Conservation (phyloP, 75 land plant species). For the Ceratopteris richardii region DNA sequence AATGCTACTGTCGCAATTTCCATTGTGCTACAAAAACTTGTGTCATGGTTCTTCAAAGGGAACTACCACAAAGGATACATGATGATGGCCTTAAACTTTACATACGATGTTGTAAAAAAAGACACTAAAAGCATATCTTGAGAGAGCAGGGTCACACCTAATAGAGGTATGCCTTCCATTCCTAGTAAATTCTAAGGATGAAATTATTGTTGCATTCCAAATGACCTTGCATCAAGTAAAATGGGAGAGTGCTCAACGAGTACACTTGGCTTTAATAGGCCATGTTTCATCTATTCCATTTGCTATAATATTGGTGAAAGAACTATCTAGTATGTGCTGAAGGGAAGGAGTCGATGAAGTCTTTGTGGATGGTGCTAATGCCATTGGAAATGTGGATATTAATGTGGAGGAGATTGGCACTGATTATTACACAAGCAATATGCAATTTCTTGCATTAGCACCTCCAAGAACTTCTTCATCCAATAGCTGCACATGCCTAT, state of each 20-base stretch:
- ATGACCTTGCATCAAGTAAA: slow-evolving; percentile 39
- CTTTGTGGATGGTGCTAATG: slow-evolving; percentile 89
- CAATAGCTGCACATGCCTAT: slow-evolving; percentile 74
- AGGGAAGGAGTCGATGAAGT: slow-evolving; percentile 78
- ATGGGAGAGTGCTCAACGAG: slow-evolving; percentile 20
- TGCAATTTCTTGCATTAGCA: slow-evolving; percentile 65
- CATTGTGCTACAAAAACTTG: slow-evolving; percentile 68
- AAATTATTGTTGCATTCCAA: slow-evolving; percentile 44
- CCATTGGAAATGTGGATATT: slow-evolving; percentile 57
- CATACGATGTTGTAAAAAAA: slow-evolving; percentile 84
- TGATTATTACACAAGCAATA: slow-evolving; percentile 77
- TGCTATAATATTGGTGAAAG: slow-evolving; percentile 57
- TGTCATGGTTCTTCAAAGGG: slow-evolving; percentile 50
- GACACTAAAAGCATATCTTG: slow-evolving; percentile 63
- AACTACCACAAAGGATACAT: slow-evolving; percentile 49
- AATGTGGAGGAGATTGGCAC: slow-evolving; percentile 69
- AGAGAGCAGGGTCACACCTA: slow-evolving; percentile 62
- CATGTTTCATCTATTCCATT: slow-evolving; percentile 87
- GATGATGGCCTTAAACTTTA: slow-evolving; percentile 68
- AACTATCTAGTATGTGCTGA: slow-evolving; percentile 59
- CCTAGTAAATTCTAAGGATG: slow-evolving; percentile 45
- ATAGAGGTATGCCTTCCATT: slow-evolving; percentile 65
- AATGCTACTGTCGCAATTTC: slow-evolving; percentile 87
- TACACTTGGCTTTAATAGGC: slow-evolving; percentile 77
- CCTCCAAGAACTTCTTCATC: slow-evolving; percentile 48